Base-by-base conservation (phyloP, 805 yeast species). In the Candida railenensis region DNA sequence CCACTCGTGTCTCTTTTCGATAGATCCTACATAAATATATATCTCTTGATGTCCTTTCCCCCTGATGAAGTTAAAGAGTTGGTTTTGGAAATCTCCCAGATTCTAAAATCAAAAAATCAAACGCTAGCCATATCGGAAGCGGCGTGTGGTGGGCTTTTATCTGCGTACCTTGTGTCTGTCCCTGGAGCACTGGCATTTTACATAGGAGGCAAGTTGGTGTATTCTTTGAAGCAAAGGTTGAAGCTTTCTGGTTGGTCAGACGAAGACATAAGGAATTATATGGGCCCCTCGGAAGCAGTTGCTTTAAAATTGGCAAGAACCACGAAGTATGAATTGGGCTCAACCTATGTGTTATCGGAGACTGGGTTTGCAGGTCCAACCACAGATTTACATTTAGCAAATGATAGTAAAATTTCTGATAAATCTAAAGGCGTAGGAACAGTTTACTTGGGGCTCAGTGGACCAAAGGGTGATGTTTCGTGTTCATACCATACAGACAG, bases 291-390 rank as follows among this genome's bases (percentile, higher is more conserved):
- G 36, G 89, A 84, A 55, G 76, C 73, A 39, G 95, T 87, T 15
- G 96, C 87, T 2, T 60, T 81, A 49, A 77, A 87, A 55, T 71
- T 89, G 53, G 96, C 96, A 1, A 73, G 96, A 43, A 87, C 87
- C 52, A 72, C 90, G 46, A 76, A 84, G 57, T 79, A 88, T 49
- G 96, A 89, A 60, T 74, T 88, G 53, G 96, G 96, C 0, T 82
- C 90, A 2, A 86, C 91, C 0, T 89, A 82, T 64, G 89, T 88
- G 3, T 71, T 89, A 16, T 83, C 91, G 1, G 96, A 89, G 62
- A 84, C 94, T 1, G 96, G 96, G 1, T 85, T 86, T 72, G 96
- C 96, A 0, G 96, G 96, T 1, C 94, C 95, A 1, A 69, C 72
- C 7, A 66, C 63, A 37, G 74, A 70, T 50, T 61, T 64, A 60